Evolutionary conservation across 1,284 basidiomycete genomes (phyloP).

Genomic region (Ustilago esculenta): DNA sequence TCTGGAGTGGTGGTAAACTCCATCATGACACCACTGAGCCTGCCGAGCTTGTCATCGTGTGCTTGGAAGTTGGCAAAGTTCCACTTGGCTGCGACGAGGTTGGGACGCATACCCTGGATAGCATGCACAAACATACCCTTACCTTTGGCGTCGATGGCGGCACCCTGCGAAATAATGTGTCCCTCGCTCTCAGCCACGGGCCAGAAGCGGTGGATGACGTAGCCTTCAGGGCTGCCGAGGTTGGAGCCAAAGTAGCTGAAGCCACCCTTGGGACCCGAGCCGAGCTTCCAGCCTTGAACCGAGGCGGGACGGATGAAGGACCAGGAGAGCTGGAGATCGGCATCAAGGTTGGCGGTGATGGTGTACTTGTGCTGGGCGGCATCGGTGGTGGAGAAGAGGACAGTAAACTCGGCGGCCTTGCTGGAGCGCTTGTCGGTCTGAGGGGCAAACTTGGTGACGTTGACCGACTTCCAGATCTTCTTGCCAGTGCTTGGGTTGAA

Average conservation of each 20-base stretch:
- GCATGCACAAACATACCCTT: constrained; percentile 94
- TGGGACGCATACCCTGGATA: constrained; percentile 97
- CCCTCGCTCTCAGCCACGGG: constrained; percentile 73
- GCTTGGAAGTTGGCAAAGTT: constrained; percentile 90
- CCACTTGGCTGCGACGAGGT: constrained; percentile 91
- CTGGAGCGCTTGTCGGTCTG: constrained; percentile 79
- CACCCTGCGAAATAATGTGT: constrained; percentile 78
- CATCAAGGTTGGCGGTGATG: constrained; percentile 81
- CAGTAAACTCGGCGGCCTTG: constrained; percentile 88
- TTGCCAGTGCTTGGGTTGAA: constrained; percentile 81
- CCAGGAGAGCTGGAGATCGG: constrained; percentile 83
- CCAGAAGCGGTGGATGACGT: constrained; percentile 65
- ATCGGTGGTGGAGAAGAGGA: constrained; percentile 73
- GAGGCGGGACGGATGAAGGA: constrained; percentile 76
- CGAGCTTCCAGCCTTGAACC: constrained; percentile 90
- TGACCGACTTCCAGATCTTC: constrained; percentile 86
- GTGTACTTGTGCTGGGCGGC: constrained; percentile 77
- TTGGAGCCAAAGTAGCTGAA: constrained; percentile 84
- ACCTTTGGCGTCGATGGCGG: constrained; percentile 75
- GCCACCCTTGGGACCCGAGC: constrained; percentile 85
- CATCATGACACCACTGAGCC: constrained; percentile 84
- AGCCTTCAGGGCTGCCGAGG: constrained; percentile 48
- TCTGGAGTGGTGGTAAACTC: constrained; percentile 81
- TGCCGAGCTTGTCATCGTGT: constrained; percentile 69
- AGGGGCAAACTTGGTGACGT: constrained; percentile 83